Evolutionary conservation across 2,329 filamentous ascomycete species (phyloP), one percentile per base, ranked within the genome.

Genomic region (Fusarium odoratissimum): DNA sequence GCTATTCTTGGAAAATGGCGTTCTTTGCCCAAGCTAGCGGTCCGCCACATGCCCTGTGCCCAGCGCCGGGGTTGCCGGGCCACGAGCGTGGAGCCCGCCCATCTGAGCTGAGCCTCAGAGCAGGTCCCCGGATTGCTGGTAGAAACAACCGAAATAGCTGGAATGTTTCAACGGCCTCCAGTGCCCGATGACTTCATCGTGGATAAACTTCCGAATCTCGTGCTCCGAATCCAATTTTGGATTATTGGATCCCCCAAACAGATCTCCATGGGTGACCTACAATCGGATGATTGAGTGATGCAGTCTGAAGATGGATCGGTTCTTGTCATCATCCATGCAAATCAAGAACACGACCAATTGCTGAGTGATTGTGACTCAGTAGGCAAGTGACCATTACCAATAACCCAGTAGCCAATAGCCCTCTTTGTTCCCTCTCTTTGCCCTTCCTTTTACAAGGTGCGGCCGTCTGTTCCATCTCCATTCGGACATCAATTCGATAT

Each of bases 1-100:
- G 69, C 75, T 77, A 77, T 77, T 77, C 70, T 77, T 77, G 75
- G 71, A 71, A 73, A 55, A 68, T 64, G 62, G 64, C 65, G 65
- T 71, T 62, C 70, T 67, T 62, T 49, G 37, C 55, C 68, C 56
- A 41, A 60, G 59, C 62, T 73, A 67, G 75, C 52, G 64, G 59
- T 56, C 58, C 61, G 46, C 67, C 60, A 57, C 61, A 54, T 66
- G 75, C 64, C 61, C 66, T 60, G 54, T 67, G 69, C 61, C 66
- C 66, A 57, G 57, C 69, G 66, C 75, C 75, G 75, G 75, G 55
- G 42, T 64, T 67, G 60, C 75, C 75, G 74, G 71, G 75, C 61
- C 62, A 65, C 59, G 65, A 54, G 59, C 54, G 69, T 40, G 33
- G 60, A 67, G 52, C 57, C 41, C 61, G 64, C 60, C 38, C 56